phyloP scores from a whole-genome alignment of 2,329 filamentous ascomycete genomes.

The Penicillium polonicum region DNA sequence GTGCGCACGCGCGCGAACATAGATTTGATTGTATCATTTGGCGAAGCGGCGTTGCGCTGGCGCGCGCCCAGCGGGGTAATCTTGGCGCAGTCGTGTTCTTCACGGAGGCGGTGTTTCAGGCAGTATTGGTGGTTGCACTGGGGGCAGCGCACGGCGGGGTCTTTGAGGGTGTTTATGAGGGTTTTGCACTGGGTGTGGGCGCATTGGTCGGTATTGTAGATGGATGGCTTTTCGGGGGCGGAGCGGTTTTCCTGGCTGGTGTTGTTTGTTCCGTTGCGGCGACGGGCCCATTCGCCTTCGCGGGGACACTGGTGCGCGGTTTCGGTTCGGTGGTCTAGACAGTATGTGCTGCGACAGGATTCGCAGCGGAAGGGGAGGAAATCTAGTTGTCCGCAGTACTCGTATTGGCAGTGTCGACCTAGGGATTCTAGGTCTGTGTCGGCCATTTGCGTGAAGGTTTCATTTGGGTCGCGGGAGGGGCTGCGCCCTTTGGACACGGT shows the following conservation, averaged over 20 bases:
- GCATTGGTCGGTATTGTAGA: conserved; percentile 56
- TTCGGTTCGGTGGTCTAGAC: conserved; percentile 90
- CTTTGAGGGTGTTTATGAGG: conserved; percentile 52
- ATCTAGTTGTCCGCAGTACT: conserved; percentile 91
- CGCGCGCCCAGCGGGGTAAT: conserved; percentile 60
- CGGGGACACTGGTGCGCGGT: conserved; percentile 68
- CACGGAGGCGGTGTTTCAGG: conserved; percentile 51
- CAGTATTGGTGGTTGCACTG: conserved; percentile 53
- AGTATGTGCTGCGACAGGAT: conserved; percentile 80
- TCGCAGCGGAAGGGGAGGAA: conserved; percentile 95
- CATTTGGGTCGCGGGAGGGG: conserved; percentile 11
- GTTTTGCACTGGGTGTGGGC: conserved; percentile 52
- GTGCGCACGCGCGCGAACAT: conserved; percentile 75
- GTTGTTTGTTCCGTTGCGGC: conserved; percentile 34
- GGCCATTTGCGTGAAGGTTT: conserved; percentile 43
- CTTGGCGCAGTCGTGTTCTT: conserved; percentile 80
- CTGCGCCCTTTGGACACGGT: conserved; percentile 22
- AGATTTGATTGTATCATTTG: conserved; percentile 64
- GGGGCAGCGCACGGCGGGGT: conserved; percentile 51
- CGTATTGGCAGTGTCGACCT: conserved; percentile 85
- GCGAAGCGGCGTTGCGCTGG: conserved; percentile 43
- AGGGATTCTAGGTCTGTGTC: conserved; percentile 79
- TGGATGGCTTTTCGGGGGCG: conserved; percentile 51
- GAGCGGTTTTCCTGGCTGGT: conserved; percentile 27
- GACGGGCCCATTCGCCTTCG: conserved; percentile 61